Conservation (phyloP, 805 yeast species). For the Ogataea paraovalis region DNA sequence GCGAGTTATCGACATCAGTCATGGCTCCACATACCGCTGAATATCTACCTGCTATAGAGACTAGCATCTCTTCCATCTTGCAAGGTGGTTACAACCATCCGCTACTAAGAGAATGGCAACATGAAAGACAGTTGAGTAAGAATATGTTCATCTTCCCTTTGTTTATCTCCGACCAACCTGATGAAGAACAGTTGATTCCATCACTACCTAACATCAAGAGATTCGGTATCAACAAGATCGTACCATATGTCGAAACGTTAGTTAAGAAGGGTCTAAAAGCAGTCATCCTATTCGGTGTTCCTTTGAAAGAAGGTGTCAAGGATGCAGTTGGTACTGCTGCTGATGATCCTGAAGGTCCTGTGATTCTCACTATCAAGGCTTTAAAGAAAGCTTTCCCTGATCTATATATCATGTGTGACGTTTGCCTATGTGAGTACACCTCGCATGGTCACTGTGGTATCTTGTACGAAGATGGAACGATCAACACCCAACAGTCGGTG, state of each 20-base stretch:
- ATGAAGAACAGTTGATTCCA: constrained; percentile 70
- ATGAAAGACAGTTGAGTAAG: constrained; percentile 75
- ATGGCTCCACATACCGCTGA: constrained; percentile 56
- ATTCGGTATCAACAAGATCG: constrained; percentile 75
- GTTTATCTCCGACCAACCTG: constrained; percentile 75
- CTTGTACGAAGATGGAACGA: constrained; percentile 78
- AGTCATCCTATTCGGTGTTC: constrained; percentile 91
- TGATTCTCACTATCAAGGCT: constrained; percentile 69
- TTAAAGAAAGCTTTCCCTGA: constrained; percentile 69
- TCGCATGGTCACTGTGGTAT: constrained; percentile 98
- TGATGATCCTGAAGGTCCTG: constrained; percentile 96
- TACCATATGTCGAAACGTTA: constrained; percentile 64
- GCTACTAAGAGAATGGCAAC: constrained; percentile 85
- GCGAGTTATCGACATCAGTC: no score
- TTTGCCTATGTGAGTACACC: constrained; percentile 94
- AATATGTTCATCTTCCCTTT: constrained; percentile 91
- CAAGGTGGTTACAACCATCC: constrained; percentile 97
- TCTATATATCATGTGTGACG: constrained; percentile 87
- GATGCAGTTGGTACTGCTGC: constrained; percentile 86
- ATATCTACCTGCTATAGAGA: constrained; percentile 53
- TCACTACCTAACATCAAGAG: constrained; percentile 87
- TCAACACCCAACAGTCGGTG: constrained; percentile 71
- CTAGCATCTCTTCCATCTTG: constrained; percentile 68
- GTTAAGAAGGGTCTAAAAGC: constrained; percentile 79
- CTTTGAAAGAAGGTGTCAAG: constrained; percentile 67